Percentiles rank a stretch among this genome's conserved stretches.
These are phyloP conservation scores for Leccinellum albellum DNA, from an alignment of 768 basidiomycete species.

Conservation along the genomic window DNA sequence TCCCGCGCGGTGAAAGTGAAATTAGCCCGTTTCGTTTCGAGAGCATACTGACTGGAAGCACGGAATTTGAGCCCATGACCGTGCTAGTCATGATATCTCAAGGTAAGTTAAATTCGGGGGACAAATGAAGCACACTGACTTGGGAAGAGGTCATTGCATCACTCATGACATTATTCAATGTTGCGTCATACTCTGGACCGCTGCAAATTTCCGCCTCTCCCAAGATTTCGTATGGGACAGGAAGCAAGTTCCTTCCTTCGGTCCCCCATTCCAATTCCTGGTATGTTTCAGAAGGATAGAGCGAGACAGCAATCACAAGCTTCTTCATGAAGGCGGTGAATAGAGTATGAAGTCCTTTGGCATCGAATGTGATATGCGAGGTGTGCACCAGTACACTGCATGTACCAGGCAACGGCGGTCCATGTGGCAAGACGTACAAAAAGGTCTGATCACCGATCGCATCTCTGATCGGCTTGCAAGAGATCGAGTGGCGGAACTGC, in stretches of 20 bases:
- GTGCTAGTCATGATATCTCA: not conserved
- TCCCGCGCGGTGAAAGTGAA: not conserved
- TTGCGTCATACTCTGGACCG: not conserved
- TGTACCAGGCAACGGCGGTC: not conserved
- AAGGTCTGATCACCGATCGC: not conserved
- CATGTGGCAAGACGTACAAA: not conserved
- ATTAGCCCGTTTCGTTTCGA: not conserved
- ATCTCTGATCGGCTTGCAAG: not conserved
- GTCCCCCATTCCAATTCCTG: not conserved
- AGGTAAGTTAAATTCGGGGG: not conserved
- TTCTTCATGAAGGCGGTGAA: not conserved
- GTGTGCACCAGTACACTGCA: not conserved
- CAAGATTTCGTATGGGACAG: not conserved
- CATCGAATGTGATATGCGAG: not conserved
- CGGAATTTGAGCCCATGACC: not conserved
- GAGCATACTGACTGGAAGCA: not conserved
- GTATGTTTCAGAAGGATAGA: not conserved
- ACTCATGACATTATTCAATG: not conserved
- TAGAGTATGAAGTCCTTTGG: not conserved
- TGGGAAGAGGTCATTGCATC: not conserved
- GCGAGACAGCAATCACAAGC: not conserved
- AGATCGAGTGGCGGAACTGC: not conserved
- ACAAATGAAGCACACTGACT: not conserved
- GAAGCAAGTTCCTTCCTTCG: not conserved
- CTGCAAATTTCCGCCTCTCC: not conserved